Conservation (phyloP, 208 protist species). For the Leishmania major region DNA sequence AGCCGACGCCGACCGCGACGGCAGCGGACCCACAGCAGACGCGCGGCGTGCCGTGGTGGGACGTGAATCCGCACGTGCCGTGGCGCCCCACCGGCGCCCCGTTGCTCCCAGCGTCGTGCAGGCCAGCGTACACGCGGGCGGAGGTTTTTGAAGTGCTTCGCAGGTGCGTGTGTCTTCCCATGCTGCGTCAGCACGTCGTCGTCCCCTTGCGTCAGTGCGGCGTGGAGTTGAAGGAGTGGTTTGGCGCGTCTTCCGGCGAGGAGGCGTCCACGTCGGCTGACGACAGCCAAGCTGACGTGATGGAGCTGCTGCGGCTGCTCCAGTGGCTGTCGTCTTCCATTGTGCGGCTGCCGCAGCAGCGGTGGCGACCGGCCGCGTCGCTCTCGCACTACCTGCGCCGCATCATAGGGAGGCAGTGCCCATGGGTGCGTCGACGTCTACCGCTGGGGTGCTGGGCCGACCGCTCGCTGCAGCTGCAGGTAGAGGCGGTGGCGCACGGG, state of each 20-base stretch:
- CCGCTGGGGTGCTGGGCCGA: slow-evolving; percentile 22
- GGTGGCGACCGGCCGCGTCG: not conserved
- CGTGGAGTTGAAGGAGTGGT: slow-evolving; percentile 11
- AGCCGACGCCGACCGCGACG: not conserved
- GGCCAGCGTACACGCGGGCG: slow-evolving; percentile 25
- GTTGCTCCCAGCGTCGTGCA: slow-evolving; percentile 6
- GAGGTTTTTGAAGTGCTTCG: slow-evolving; percentile 28
- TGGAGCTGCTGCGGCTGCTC: slow-evolving; percentile 8
- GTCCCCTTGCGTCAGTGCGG: slow-evolving; percentile 15
- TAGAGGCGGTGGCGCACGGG: slow-evolving; percentile 21
- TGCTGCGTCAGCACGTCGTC: slow-evolving; percentile 16
- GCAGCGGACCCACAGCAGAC: not conserved
- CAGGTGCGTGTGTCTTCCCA: slow-evolving; percentile 20
- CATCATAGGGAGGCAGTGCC: not conserved
- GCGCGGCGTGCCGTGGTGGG: slow-evolving; percentile 14
- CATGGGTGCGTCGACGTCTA: slow-evolving; percentile 17
- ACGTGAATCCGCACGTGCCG: slow-evolving; percentile 11
- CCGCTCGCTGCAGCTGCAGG: slow-evolving; percentile 25
- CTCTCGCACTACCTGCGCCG: slow-evolving; percentile 6
- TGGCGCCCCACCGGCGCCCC: slow-evolving; percentile 14
- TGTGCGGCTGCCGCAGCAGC: not conserved
- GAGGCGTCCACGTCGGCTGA: not conserved
- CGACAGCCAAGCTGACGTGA: not conserved
- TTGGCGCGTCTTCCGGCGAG: not conserved
- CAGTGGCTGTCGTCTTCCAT: slow-evolving; percentile 11